Conservation (phyloP, 2,329 filamentous ascomycete species). For the Pseudocercospora musae region DNA sequence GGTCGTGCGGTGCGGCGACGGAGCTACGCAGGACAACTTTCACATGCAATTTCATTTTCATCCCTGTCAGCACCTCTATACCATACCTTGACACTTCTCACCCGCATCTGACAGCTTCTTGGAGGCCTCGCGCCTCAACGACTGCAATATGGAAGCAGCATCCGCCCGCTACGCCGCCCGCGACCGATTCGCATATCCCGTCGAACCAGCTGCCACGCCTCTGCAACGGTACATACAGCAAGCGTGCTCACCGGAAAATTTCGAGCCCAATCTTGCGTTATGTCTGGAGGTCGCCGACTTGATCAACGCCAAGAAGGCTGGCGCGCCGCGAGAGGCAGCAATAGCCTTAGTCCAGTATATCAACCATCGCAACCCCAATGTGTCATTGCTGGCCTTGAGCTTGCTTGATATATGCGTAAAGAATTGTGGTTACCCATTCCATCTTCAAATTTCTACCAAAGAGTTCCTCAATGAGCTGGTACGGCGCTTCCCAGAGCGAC, state of each 20-base stretch:
- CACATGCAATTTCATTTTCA: not conserved
- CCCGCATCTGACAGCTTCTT: not conserved
- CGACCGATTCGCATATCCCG: constrained; percentile 85
- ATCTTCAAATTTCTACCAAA: constrained; percentile 97
- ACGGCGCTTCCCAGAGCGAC: constrained; percentile 88
- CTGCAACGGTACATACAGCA: constrained; percentile 94
- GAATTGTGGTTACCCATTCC: constrained; percentile 98
- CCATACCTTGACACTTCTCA: not conserved
- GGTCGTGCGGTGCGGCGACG: not conserved
- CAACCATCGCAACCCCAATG: constrained; percentile 96
- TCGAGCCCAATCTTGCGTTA: constrained; percentile 93
- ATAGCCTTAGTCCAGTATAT: constrained; percentile 89
- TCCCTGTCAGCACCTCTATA: not conserved
- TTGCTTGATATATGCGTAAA: constrained; percentile 98
- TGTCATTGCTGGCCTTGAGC: constrained; percentile 80
- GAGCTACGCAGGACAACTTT: not conserved
- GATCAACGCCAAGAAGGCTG: constrained; percentile 96
- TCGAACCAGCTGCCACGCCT: constrained; percentile 74
- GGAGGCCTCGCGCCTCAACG: not conserved
- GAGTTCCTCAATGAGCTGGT: constrained; percentile 99
- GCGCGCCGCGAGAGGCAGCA: constrained; percentile 89
- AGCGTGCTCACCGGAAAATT: constrained; percentile 95
- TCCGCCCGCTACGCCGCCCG: constrained; percentile 92
- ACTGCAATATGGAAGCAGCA: constrained; percentile 71
- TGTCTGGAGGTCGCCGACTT: constrained; percentile 95